Conservation (phyloP, 805 yeast genomes). For the Lachancea sp. region DNA sequence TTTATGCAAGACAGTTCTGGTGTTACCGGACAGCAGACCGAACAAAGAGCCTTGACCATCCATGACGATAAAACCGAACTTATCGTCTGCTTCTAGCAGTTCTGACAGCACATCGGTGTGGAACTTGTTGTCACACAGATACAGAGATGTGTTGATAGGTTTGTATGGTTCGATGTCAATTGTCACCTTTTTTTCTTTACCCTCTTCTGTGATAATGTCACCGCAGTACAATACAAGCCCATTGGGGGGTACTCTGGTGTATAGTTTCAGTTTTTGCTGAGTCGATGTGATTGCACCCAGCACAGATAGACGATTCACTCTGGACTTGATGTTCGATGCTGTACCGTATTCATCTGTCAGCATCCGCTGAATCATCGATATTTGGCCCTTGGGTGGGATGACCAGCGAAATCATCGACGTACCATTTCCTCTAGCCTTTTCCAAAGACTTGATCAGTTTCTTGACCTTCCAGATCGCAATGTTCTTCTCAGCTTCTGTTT, state of each 20-base stretch:
- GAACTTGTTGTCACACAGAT: slow-evolving; percentile 95
- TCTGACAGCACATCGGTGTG: slow-evolving; percentile 96
- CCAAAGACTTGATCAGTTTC: slow-evolving; percentile 82
- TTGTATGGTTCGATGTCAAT: slow-evolving; percentile 98
- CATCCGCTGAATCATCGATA: slow-evolving; percentile 80
- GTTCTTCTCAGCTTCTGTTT: slow-evolving; percentile 86
- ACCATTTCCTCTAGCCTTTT: slow-evolving; percentile 95
- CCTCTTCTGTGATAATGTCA: slow-evolving; percentile 94
- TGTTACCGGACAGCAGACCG: slow-evolving; percentile 93
- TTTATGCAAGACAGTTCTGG: slow-evolving; percentile 92
- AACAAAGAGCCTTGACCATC: slow-evolving; percentile 98
- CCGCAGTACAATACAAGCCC: slow-evolving; percentile 98
- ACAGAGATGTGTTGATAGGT: slow-evolving; percentile 95
- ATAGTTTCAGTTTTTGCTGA: slow-evolving; percentile 90
- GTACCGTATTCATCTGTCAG: slow-evolving; percentile 98
- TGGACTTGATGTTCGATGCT: slow-evolving; percentile 94
- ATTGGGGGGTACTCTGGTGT: slow-evolving; percentile 83
- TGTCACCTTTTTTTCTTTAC: slow-evolving; percentile 93
- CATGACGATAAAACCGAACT: slow-evolving; percentile 97
- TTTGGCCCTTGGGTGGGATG: slow-evolving; percentile 93
- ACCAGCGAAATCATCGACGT: slow-evolving; percentile 97
- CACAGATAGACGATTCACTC: slow-evolving; percentile 94
- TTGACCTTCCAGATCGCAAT: slow-evolving; percentile 99
- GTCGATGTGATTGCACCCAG: slow-evolving; percentile 96
- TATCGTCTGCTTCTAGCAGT: slow-evolving; percentile 88